Conservation (phyloP, 768 basidiomycete species). For the Gymnopilus junonius region DNA sequence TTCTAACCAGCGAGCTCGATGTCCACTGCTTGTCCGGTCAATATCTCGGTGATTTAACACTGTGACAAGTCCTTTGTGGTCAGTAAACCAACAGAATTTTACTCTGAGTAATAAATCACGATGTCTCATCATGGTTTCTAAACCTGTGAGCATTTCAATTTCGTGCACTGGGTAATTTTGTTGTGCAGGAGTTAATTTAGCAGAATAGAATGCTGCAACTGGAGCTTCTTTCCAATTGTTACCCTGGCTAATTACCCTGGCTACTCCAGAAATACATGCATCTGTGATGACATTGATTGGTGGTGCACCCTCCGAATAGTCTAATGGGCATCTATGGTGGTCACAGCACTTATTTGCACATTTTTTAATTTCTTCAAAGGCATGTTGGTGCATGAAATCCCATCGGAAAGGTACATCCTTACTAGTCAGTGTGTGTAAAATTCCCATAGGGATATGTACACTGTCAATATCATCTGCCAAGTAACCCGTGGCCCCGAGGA, state of each 20-base stretch:
- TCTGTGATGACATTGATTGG: constrained; percentile 33
- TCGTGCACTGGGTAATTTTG: constrained; percentile 44
- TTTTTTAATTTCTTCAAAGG: constrained; percentile 37
- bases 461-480: constrained; percentile 34
- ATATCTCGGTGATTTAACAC: constrained; percentile 39
- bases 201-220: constrained; percentile 36
- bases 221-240: constrained; percentile 23
- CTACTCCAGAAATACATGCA: constrained; percentile 28
- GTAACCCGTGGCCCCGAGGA: constrained; percentile 25
- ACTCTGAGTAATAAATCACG: constrained; percentile 33
- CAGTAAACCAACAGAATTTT: constrained; percentile 34
- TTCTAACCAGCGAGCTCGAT: constrained; percentile 44
- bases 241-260: constrained; percentile 29
- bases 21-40: constrained; percentile 18
- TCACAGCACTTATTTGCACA: constrained; percentile 17
- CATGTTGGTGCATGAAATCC: constrained; percentile 27
- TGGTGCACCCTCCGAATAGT: constrained; percentile 12
- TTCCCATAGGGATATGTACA: constrained; percentile 39
- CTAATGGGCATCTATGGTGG: constrained; percentile 22
- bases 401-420: constrained; percentile 26
- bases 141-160: constrained; percentile 38
- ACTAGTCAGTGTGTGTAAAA: constrained; percentile 27
- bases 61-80: constrained; percentile 36
- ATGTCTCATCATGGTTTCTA: constrained; percentile 37
- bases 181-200: constrained; percentile 37